Conservation (phyloP, 257 asterid species). For the Rauvolfia tetraphylla region DNA sequence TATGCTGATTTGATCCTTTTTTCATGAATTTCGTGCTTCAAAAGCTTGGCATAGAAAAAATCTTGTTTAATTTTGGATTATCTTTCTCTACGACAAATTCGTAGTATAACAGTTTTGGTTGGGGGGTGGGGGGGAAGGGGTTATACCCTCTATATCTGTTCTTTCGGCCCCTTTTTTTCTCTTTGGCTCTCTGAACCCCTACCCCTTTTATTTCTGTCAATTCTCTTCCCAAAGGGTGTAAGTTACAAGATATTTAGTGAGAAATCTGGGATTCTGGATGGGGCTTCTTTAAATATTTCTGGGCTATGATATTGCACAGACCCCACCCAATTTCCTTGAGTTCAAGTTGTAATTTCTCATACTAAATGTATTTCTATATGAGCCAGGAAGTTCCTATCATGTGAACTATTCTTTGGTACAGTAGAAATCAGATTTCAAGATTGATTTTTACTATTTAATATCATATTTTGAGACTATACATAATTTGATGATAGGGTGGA, state of each 20-base stretch:
- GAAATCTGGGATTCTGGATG: neutral
- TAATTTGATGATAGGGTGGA: constrained; percentile 61
- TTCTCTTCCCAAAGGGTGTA: too few relatives aligned
- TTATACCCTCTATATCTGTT: too few relatives aligned
- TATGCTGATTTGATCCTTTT: neutral
- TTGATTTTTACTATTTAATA: neutral
- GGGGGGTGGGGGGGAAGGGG: too few relatives aligned
- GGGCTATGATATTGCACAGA: neutral
- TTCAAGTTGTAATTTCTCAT: neutral
- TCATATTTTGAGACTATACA: neutral
- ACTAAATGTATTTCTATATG: neutral
- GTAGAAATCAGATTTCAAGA: neutral
- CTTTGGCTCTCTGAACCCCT: neutral
- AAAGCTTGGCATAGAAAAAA: neutral
- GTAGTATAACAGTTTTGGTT: neutral
- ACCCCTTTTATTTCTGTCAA: too few relatives aligned
- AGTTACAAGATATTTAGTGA: too few relatives aligned
- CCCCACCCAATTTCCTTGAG: neutral
- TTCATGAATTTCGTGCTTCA: neutral
- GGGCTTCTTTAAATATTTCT: neutral
- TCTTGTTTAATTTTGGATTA: neutral
- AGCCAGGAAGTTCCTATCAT: neutral
- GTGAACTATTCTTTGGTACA: neutral
- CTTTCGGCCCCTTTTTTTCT: neutral
- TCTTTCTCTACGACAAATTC: neutral